These are phyloP conservation scores for Coleophoma crateriformis DNA, from an alignment of 2,329 filamentous ascomycete species.

Conservation along the genomic window DNA sequence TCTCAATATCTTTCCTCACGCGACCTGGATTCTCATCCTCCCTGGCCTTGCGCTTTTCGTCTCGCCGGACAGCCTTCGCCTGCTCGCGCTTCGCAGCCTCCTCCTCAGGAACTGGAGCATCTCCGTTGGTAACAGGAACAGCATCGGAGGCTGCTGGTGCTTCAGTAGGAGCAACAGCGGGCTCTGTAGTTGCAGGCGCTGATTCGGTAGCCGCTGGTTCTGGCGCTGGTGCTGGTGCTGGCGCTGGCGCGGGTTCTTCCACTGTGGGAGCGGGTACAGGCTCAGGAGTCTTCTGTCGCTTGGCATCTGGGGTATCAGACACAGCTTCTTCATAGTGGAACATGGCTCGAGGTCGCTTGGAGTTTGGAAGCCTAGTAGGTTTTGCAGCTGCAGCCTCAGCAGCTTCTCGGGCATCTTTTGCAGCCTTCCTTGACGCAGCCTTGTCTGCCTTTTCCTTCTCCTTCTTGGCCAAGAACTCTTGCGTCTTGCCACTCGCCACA, in stretches of 20 bases:
- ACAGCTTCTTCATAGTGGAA: constrained; percentile 70
- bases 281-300: constrained; percentile 30
- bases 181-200: constrained; percentile 2
- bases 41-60: constrained; percentile 22
- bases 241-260: background rate
- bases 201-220: constrained; percentile 4
- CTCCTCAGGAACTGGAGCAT: constrained; percentile 8
- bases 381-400: constrained; percentile 45
- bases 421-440: constrained; percentile 53
- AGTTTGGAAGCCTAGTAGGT: constrained; percentile 61
- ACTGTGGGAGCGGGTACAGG: no score
- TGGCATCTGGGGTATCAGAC: constrained; percentile 34
- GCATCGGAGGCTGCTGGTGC: constrained; percentile 1
- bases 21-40: constrained; percentile 40
- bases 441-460: constrained; percentile 73
- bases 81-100: constrained; percentile 18
- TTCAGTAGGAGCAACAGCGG: background rate
- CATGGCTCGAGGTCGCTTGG: constrained; percentile 61
- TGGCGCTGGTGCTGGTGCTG: constrained; percentile 2
- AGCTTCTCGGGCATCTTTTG: constrained; percentile 46
- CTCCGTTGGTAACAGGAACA: constrained; percentile 5
- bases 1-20: constrained; percentile 63
- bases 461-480: constrained; percentile 77
- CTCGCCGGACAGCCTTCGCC: constrained; percentile 21
- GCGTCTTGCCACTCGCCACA: constrained; percentile 74